These are phyloP conservation scores for Suillus subalutaceus DNA, from an alignment of 768 basidiomycete species.

Conservation along the genomic window DNA sequence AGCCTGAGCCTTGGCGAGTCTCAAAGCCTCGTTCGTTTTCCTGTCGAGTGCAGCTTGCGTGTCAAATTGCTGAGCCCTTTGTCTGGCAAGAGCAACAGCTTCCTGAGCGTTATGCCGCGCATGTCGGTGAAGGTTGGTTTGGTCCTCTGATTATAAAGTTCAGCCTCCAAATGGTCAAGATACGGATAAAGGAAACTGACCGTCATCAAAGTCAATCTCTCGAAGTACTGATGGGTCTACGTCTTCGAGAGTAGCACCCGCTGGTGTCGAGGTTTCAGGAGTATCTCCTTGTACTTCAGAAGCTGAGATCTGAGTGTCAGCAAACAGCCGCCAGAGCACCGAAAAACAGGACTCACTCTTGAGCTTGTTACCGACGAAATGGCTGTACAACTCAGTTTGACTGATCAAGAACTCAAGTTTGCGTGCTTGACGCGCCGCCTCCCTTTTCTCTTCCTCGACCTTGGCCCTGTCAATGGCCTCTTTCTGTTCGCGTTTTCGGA, in stretches of 20 bases:
- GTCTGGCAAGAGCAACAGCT: conserved; percentile 76
- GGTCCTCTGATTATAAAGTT: conserved; percentile 63
- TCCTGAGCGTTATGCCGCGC: conserved; percentile 90
- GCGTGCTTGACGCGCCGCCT: conserved; percentile 90
- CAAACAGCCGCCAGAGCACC: conserved; percentile 8
- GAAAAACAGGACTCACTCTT: conserved; percentile 60
- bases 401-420: conserved; percentile 99
- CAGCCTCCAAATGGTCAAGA: conserved; percentile 10
- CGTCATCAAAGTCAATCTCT: conserved; percentile 91
- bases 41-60: conserved; percentile 77
- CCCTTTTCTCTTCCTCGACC: conserved; percentile 90
- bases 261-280: conserved; percentile 46
- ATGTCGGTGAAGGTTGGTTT: conserved; percentile 82
- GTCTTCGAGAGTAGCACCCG: conserved; percentile 60
- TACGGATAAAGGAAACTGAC: conserved; percentile 44
- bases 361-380: conserved; percentile 97
- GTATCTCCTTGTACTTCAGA: conserved; percentile 74
- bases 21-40: conserved; percentile 77
- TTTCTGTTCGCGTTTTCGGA: conserved; percentile 91
- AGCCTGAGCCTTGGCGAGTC: conserved; percentile 59
- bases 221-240: conserved; percentile 54
- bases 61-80: conserved; percentile 86
- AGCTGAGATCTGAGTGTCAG: conserved; percentile 45
- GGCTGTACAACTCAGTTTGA: conserved; percentile 97
- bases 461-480: conserved; percentile 88